These are phyloP conservation scores for Rachicladosporium sp. DNA, from an alignment of 2,329 filamentous ascomycete species.

Conservation along the genomic window DNA sequence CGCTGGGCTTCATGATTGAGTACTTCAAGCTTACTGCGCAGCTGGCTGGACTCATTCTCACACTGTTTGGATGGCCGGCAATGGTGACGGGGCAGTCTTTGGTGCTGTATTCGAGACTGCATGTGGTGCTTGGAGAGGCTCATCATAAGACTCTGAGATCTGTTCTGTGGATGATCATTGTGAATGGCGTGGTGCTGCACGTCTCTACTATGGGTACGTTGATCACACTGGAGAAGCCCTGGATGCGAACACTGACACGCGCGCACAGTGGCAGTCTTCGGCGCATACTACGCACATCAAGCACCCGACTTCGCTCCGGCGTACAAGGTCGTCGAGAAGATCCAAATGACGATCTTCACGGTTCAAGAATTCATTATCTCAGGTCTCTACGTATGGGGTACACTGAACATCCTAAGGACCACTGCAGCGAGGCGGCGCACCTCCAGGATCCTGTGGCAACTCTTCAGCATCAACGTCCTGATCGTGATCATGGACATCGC, in stretches of 20 bases:
- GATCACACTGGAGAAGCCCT: no score
- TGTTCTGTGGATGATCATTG: conserved; percentile 44
- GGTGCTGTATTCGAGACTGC: conserved; percentile 50
- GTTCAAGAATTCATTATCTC: conserved; percentile 24
- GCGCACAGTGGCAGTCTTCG: conserved; percentile 37
- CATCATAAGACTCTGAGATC: conserved; percentile 35
- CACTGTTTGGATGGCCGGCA: conserved; percentile 36
- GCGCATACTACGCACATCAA: conserved; percentile 27
- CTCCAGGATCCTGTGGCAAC: conserved; percentile 20
- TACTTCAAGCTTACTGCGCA: conserved; percentile 5
- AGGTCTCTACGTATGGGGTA: conserved; percentile 12
- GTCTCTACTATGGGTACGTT: conserved; percentile 30
- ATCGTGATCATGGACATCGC: conserved; percentile 24
- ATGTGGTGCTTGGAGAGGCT: conserved; percentile 35
- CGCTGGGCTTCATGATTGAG: conserved; percentile 21
- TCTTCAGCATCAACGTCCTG: conserved; percentile 23
- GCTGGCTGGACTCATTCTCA: conserved; percentile 7
- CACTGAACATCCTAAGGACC: conserved; percentile 5
- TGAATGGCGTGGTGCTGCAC: conserved; percentile 40
- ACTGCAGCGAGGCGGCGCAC: conserved; percentile 3
- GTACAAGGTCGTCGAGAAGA: conserved; percentile 31
- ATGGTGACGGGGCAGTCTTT: conserved; percentile 51
- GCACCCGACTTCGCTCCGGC: conserved; percentile 11
- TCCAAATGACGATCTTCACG: conserved; percentile 30
- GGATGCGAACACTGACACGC: no score